Percentiles rank a stretch among this genome's conserved stretches.
These are phyloP conservation scores for Fusarium armeniacum DNA, from an alignment of 2,329 filamentous ascomycete genomes.

Conservation along the genomic window DNA sequence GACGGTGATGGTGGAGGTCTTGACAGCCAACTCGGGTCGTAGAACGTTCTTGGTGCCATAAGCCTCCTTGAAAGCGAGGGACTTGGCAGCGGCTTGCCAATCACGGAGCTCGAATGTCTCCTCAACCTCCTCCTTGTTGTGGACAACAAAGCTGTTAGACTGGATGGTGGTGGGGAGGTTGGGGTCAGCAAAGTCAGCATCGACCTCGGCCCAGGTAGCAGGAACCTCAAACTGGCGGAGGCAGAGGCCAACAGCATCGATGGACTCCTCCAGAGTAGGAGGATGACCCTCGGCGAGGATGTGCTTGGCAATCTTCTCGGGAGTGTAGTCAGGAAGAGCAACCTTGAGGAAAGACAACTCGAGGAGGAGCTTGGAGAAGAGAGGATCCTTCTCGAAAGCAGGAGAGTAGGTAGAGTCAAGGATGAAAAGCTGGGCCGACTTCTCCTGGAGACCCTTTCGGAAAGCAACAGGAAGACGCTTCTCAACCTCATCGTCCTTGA, in stretches of 20 bases:
- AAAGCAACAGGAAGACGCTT: slow-evolving; percentile 82
- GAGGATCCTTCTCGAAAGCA: slow-evolving; percentile 74
- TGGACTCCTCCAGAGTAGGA: slow-evolving; percentile 65
- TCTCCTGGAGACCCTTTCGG: slow-evolving; percentile 78
- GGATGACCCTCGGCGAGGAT: slow-evolving; percentile 68
- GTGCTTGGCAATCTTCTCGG: slow-evolving; percentile 75
- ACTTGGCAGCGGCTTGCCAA: slow-evolving; percentile 89
- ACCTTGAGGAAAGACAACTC: slow-evolving; percentile 88
- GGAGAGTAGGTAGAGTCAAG: slow-evolving; percentile 79
- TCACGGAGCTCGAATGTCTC: slow-evolving; percentile 74
- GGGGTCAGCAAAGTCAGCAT: slow-evolving; percentile 65
- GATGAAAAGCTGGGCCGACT: slow-evolving; percentile 78
- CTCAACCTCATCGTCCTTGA: slow-evolving; percentile 91
- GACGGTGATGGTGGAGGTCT: slow-evolving; percentile 89
- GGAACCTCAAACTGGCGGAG: slow-evolving; percentile 82
- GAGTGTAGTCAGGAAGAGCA: slow-evolving; percentile 75
- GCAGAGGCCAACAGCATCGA: slow-evolving; percentile 77
- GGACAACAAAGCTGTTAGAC: slow-evolving; percentile 84
- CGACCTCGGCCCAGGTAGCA: slow-evolving; percentile 80
- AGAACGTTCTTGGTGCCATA: slow-evolving; percentile 81
- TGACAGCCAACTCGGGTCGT: slow-evolving; percentile 86
- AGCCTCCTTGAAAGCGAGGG: slow-evolving; percentile 93
- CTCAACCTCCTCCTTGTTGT: slow-evolving; percentile 82
- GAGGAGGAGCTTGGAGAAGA: slow-evolving; percentile 76
- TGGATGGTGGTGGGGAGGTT: slow-evolving; percentile 75